Base-by-base conservation (phyloP, 2,329 filamentous ascomycete species). In the Leptographium flavum region DNA sequence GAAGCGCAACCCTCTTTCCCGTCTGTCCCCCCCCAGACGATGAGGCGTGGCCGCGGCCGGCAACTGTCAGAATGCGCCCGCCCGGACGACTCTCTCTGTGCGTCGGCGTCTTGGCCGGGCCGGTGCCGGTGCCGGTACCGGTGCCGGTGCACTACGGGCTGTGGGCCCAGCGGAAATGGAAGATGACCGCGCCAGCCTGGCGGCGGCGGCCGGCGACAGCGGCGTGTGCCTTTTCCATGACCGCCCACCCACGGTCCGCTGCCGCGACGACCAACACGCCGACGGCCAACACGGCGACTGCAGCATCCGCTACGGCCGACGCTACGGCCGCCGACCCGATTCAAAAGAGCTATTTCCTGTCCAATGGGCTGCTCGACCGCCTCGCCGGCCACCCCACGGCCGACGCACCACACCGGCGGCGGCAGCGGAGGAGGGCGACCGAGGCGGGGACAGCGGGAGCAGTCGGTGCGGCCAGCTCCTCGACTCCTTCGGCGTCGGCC, bases 261-360 rank as follows among this genome's bases (percentile, higher is more conserved):
- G n/a, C n/a, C n/a, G n/a, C n/a, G n/a, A n/a, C n/a, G n/a, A n/a
- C n/a, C n/a, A n/a, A n/a, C n/a, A n/a, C 39, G 14, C 22, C 22
- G 22, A 19, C 9, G 30, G 8, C 14, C 53, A 2, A 43, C 51
- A 7, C 45, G 51, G 4, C 52, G 48, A 23, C 47, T 52, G 23
- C 47, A 50, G 25, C 47, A n/a, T 23, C 17, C 21, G 3, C 15
- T 10, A 14, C 45, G 17, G 22, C 35, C 9, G 14, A 19, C 36
- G 10, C 19, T 13, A 28, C 31, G 32, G 25, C 52, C n/a, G 50
- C 52, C 10, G 55, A 52, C 17, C 49, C 47, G 9, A 51, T 57
- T 28, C 56, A 54, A 32, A 52, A 58, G 40, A 55, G 57, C 49
- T 62, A 59, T 46, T 63, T 63, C 39, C 53, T 60, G 27, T 61